These are phyloP conservation scores for Cladosporium sp. DNA, from an alignment of 2,329 filamentous ascomycete species.

Conservation along the genomic window DNA sequence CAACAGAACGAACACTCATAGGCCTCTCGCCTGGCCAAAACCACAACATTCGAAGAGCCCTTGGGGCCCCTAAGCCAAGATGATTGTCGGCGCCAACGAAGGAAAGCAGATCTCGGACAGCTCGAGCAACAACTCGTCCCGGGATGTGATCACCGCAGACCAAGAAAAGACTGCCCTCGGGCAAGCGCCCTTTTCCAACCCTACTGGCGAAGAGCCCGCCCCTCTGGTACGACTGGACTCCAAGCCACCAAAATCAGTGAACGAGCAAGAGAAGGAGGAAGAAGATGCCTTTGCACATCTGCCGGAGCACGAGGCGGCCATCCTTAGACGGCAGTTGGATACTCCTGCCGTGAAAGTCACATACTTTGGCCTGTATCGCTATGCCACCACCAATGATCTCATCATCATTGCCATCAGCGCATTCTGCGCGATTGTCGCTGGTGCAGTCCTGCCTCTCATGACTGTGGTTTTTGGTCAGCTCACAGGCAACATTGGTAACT, in stretches of 20 bases:
- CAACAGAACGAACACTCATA: too few species aligned
- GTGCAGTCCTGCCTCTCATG: constrained; percentile 36
- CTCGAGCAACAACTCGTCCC: constrained; percentile 21
- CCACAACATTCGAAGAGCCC: neutral
- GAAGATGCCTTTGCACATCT: constrained; percentile 34
- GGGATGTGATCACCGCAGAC: constrained; percentile 24
- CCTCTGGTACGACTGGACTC: constrained; percentile 26
- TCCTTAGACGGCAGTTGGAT: constrained; percentile 37
- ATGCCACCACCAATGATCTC: constrained; percentile 39
- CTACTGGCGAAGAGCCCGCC: constrained; percentile 23
- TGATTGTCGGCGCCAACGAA: constrained; percentile 5
- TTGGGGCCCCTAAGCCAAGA: neutral
- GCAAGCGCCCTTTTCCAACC: constrained; percentile 27
- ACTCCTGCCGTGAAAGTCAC: constrained; percentile 40
- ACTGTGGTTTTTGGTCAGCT: constrained; percentile 69
- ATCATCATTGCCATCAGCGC: constrained; percentile 38
- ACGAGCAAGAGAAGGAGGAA: constrained; percentile 20
- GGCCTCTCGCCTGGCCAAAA: too few species aligned
- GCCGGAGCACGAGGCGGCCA: constrained; percentile 34
- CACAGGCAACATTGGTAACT: constrained; percentile 64
- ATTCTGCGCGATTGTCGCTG: constrained; percentile 32
- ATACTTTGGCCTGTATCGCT: constrained; percentile 41
- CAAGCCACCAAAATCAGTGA: constrained; percentile 19
- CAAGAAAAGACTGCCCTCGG: constrained; percentile 28
- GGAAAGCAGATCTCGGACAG: constrained; percentile 23